These are phyloP conservation scores for Fusarium guadeloupense DNA, from an alignment of 2,329 filamentous ascomycete species.

Conservation along the genomic window DNA sequence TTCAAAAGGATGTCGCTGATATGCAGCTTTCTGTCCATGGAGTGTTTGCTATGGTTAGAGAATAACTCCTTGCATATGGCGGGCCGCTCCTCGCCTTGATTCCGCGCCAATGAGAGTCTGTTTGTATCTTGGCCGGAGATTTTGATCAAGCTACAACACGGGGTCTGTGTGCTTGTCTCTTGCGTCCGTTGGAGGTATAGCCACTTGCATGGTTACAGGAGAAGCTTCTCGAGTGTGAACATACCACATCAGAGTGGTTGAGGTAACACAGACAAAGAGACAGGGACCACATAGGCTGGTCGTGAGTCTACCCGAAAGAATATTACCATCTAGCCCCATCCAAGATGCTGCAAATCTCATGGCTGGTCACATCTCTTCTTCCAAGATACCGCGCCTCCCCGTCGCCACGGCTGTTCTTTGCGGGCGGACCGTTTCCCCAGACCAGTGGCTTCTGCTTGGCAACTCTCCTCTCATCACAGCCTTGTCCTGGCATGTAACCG, in stretches of 20 bases:
- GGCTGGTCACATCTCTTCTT: not conserved
- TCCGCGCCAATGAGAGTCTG: not conserved
- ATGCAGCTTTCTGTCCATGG: not conserved
- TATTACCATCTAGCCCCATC: not conserved
- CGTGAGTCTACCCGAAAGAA: not conserved
- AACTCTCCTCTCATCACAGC: not conserved
- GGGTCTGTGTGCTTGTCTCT: not conserved
- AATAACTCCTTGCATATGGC: not conserved
- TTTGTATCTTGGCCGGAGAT: not conserved
- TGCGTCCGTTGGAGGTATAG: not conserved
- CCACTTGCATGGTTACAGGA: too few relatives aligned
- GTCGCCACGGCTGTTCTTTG: fast-evolving
- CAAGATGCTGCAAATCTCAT: not conserved
- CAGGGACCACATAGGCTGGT: not conserved
- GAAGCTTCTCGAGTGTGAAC: not conserved
- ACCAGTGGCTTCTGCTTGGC: not conserved
- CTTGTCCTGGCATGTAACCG: not conserved
- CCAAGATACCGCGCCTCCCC: not conserved
- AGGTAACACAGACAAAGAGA: not conserved
- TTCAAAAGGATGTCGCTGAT: not conserved
- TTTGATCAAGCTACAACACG: too few relatives aligned
- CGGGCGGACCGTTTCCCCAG: not conserved
- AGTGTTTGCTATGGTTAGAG: not conserved
- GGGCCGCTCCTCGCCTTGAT: not conserved
- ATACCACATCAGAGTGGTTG: not conserved